Evolutionary conservation across 1,284 basidiomycete species (phyloP), one percentile per base, ranked within the genome.

Genomic region (Bondarzewia mesenterica): DNA sequence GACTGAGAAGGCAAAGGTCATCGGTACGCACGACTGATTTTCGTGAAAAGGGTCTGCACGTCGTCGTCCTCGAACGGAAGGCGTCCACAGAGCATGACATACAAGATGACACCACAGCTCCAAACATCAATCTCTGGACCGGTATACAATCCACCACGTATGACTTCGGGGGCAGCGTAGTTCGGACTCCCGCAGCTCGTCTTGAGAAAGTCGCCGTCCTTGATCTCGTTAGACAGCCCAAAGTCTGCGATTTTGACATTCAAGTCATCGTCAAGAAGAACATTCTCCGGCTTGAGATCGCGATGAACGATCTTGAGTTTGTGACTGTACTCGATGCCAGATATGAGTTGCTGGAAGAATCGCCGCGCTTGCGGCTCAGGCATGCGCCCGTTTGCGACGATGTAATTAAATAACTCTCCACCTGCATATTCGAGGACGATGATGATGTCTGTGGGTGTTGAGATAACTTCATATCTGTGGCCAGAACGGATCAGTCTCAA

Each of bases 91-190:
- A 97, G 76, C 82, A 97, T 91, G 45, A 96, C 93, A 68, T 93
- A 96, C 49, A 97, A 77, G 58, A 97, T 96, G 27, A 96, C 93
- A 0, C 93, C 93, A 50, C 89, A 89, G 58, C 88, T 92, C 93
- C 93, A 97, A n/a, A 96, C 92, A 59, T 97, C 93, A 58, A 96
- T 94, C 65, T 95, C 93, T 0, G 93, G 93, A 0, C 93, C 93
- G 1, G 91, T 92, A 62, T 97, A 97, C 7, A 94, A 74, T 50
- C 89, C 89, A 14, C 93, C 93, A 20, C 85, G 79, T 58, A 97
- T 95, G 58, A 97, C 93, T 61, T 97, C 93, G 2, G 93, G 93
- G 0, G 93, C 93, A 47, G 93, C 93, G 59, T 97, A 97, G 66
- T 97, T 96, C 1, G 93, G 93, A 63, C 89, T 93, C 1, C 93